Conservation (phyloP, 371 early-diverging fungal genomes). For the Cokeromyces recurvatus region DNA sequence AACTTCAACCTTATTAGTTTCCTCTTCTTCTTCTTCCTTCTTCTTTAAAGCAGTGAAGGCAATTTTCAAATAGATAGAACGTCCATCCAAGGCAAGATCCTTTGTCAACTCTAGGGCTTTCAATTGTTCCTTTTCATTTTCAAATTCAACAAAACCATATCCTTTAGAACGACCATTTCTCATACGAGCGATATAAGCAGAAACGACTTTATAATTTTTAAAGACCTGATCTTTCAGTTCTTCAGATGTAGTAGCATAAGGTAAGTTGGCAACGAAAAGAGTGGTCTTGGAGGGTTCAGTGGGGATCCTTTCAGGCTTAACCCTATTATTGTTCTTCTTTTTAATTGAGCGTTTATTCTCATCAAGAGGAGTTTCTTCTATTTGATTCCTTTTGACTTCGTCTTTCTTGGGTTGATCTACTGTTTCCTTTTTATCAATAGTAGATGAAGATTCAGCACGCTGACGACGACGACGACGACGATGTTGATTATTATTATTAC, state of each 20-base stretch:
- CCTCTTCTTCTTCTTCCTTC: not conserved
- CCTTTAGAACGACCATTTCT: conserved; percentile 79
- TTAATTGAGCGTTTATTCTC: too few relatives aligned
- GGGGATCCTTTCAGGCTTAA: too few relatives aligned
- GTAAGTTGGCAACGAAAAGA: conserved; percentile 92
- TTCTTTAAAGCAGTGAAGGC: conserved; percentile 49
- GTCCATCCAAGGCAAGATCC: conserved; percentile 61
- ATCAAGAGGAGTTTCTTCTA: too few relatives aligned
- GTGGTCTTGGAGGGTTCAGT: conserved; percentile 81
- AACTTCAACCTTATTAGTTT: not conserved
- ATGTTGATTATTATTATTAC: too few relatives aligned
- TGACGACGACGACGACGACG: too few relatives aligned
- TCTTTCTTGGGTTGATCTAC: too few relatives aligned
- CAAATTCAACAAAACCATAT: conserved; percentile 90
- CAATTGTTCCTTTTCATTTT: conserved; percentile 74
- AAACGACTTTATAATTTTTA: conserved; percentile 70
- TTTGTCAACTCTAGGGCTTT: conserved; percentile 65
- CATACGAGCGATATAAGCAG: conserved; percentile 77
- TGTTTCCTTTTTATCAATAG: too few relatives aligned
- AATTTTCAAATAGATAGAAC: conserved; percentile 68
- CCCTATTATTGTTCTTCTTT: too few relatives aligned
- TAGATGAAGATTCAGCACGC: too few relatives aligned
- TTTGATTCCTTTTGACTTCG: too few relatives aligned
- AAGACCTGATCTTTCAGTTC: conserved; percentile 76
- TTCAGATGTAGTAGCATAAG: conserved; percentile 75